Base-by-base conservation (phyloP, 176 grass and related monocot genomes). In the Avena eriantha region DNA sequence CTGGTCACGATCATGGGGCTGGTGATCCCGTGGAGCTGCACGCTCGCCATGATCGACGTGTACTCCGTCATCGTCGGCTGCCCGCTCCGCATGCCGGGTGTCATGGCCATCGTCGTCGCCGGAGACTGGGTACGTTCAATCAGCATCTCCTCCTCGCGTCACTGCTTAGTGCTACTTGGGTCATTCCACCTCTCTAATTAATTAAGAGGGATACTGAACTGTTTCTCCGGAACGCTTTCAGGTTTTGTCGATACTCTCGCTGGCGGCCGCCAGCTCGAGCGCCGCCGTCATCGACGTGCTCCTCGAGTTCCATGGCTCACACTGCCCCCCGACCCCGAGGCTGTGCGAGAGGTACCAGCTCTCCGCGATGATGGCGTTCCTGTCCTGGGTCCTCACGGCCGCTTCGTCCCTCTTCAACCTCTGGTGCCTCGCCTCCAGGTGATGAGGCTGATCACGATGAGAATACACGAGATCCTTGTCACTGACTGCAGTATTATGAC, bases 1-100 rank as follows among this genome's bases (percentile, higher is more conserved):
- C 82, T 95, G 26, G 96, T 95, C 11, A 98, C 93, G 10, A 89
- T 95, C 77, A 98, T 98, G 96, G 93, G 96, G 13, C 82, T 95
- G 84, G 48, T 95, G 66, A 82, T 98, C 63, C 96, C 96, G 0
- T 98, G 96, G 96, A 98, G 96, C 90, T 98, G 84, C 47, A 92
- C 92, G 56, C 88, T 98, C 8, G 92, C 93, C 45, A 87, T 98
- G 84, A 86, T 98, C 75, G 93, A 98, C 74, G 54, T 94, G 4
- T 98, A 94, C 85, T 95, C 93, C 72, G 61, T 95, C 4, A 53
- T 94, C 12, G 71, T 86, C 13, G 75, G 93, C 1, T 88, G 69
- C 71, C 88, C 86, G 76, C 84, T 94, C 64, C 96, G 93, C 21
- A 86, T 95, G 49, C 96, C 93, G 0, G 86, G 88, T 15, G 88